Conservation (phyloP, 805 yeast species). For the Zygosaccharomyces rouxii region DNA sequence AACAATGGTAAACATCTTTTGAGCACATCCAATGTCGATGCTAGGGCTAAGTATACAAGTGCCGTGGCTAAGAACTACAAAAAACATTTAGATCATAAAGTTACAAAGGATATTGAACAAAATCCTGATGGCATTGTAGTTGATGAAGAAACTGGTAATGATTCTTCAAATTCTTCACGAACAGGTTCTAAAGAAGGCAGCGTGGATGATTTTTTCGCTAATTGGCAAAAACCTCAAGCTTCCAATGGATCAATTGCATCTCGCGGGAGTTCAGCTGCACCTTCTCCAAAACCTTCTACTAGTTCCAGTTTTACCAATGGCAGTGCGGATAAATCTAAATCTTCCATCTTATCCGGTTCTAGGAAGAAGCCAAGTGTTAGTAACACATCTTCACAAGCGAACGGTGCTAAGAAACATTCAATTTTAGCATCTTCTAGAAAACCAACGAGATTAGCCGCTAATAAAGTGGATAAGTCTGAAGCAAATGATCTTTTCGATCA, state of each 20-base stretch:
- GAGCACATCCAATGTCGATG: slow-evolving; percentile 46
- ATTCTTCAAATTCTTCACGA: slow-evolving; percentile 29
- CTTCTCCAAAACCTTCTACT: slow-evolving; percentile 9
- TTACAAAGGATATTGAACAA: slow-evolving; percentile 57
- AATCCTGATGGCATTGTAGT: slow-evolving; percentile 68
- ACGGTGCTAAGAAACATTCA: slow-evolving; percentile 38
- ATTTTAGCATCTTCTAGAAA: slow-evolving; percentile 54
- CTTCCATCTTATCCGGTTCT: slow-evolving; percentile 26
- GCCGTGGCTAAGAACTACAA: slow-evolving; percentile 76
- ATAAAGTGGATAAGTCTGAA: slow-evolving; percentile 51
- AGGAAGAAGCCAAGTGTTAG: slow-evolving; percentile 24
- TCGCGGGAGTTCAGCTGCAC: slow-evolving; percentile 15
- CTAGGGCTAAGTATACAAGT: slow-evolving; percentile 74
- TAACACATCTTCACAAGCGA: slow-evolving; percentile 16
- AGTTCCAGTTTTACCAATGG: not conserved
- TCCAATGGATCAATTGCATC: slow-evolving; percentile 34
- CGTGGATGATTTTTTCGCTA: slow-evolving; percentile 83
- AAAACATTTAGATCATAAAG: slow-evolving; percentile 69
- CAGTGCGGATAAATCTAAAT: slow-evolving; percentile 13
- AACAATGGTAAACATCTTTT: slow-evolving; percentile 80
- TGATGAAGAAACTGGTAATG: slow-evolving; percentile 24
- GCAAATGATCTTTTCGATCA: slow-evolving; percentile 52
- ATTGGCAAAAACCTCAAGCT: slow-evolving; percentile 78
- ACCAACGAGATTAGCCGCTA: slow-evolving; percentile 51
- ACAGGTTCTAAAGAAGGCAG: slow-evolving; percentile 39